Base-by-base conservation (phyloP, 345 rosid species). In the Acer saccharum region DNA sequence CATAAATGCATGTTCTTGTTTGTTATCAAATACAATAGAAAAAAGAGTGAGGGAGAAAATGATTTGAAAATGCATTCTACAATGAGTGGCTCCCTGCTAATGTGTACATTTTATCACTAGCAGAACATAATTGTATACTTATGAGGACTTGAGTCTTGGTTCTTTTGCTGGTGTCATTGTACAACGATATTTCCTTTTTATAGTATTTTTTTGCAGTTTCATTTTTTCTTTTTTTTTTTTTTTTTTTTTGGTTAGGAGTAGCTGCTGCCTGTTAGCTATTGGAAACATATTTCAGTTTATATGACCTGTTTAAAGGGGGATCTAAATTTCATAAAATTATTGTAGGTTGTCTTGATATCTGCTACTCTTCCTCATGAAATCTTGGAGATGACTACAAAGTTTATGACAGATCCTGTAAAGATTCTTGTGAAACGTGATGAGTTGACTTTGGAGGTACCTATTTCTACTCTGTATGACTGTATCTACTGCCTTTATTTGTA, bases 381-480 rank as follows among this genome's bases (percentile, higher is more conserved):
- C 82, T 82, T 96, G 91, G 99, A 94, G 89, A 94, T 96, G 68
- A 94, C 99, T 0, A 48, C 85, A 84, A 96, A 96, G 84, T 91
- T 96, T 84, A 96, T 96, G 98, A 92, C 98, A 20, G 98, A 96
- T 54, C 98, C 99, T 65, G 93, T 94, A 73, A 92, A 93, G 89
- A 96, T 94, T 74, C 96, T 96, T 58, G 98, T 94, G 80, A 96
- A 92, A 82, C 97, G 97, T 90, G 98, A 96, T 94, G 97, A 94
- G 84, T 84, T 96, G 92, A 96, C 98, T 65, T 80, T 96, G 82
- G 98, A 96, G 91, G 98, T 90, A 88, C 12, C 64, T 7, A 60
- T 60, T 66, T 82, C 71, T 17, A 9, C 58, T 46, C 44, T 71
- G 10, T 35, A 35, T 35, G 39, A 35, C 39, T 35, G 39, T 57